phyloP scores from a whole-genome alignment of 2,329 filamentous ascomycete species.

The Scleromitrula shiraiana region DNA sequence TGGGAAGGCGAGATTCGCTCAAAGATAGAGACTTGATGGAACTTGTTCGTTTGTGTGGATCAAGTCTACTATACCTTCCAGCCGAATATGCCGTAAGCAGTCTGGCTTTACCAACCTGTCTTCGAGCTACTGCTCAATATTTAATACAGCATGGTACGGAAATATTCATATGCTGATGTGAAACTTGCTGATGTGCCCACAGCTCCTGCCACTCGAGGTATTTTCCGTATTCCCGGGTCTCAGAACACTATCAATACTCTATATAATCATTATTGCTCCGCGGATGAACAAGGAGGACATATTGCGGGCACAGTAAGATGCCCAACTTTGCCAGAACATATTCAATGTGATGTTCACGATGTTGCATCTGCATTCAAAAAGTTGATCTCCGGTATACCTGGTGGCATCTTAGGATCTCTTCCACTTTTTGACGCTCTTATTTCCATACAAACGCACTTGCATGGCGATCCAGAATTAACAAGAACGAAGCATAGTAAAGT shows the following conservation, averaged over 20 bases:
- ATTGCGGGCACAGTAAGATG: slow-evolving; percentile 51
- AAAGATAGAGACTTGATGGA: slow-evolving; percentile 46
- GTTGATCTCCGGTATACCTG: slow-evolving; percentile 54
- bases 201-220: slow-evolving; percentile 40
- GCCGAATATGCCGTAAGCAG: slow-evolving; percentile 48
- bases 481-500: slow-evolving; percentile 47
- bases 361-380: slow-evolving; percentile 61
- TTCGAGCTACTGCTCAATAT: slow-evolving; percentile 58
- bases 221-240: slow-evolving; percentile 58
- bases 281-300: slow-evolving; percentile 37
- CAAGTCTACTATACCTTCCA: slow-evolving; percentile 53
- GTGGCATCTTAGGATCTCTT: slow-evolving; percentile 57
- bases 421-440: slow-evolving; percentile 54
- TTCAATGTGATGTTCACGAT: slow-evolving; percentile 53
- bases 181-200: slow-evolving; percentile 11
- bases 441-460: slow-evolving; percentile 49
- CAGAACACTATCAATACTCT: slow-evolving; percentile 44
- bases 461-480: slow-evolving; percentile 42
- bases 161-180: background rate
- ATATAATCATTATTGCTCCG: slow-evolving; percentile 55
- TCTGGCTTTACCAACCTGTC: slow-evolving; percentile 54
- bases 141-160: slow-evolving; percentile 51
- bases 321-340: slow-evolving; percentile 51
- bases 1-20: slow-evolving; percentile 38
- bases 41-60: slow-evolving; percentile 56